Evolutionary conservation across 176 grass and related monocot genomes (phyloP).

Genomic region (Musa schizocarpa): DNA sequence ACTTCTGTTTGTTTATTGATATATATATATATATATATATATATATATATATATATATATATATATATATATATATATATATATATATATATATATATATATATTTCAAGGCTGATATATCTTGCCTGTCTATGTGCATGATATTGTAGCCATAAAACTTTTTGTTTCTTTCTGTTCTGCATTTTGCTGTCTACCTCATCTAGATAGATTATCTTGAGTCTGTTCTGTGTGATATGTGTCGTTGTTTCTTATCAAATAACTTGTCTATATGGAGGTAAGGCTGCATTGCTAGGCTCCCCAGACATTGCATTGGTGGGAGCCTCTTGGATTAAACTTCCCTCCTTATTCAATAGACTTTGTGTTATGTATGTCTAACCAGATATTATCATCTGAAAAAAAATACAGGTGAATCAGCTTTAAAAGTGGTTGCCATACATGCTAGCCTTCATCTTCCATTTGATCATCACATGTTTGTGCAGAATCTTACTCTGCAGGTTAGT

Average conservation of each 20-base stretch:
- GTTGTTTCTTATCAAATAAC: not conserved
- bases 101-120: not conserved
- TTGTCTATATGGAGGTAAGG: not conserved
- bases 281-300: not conserved
- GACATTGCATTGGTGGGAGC: not conserved
- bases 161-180: not conserved
- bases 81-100: too few relatives aligned
- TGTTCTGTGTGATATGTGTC: not conserved
- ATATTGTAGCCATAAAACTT: not conserved
- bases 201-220: not conserved
- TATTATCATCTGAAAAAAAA: not conserved
- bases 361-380: not conserved
- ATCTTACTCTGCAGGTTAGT: constrained; percentile 90
- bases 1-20: not conserved
- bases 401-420: constrained; percentile 70
- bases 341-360: not conserved
- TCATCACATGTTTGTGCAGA: constrained; percentile 74
- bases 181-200: not conserved
- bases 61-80: too few relatives aligned
- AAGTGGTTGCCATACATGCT: constrained; percentile 69
- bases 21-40: not conserved
- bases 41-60: too few relatives aligned
- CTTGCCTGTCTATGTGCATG: not conserved
- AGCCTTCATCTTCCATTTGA: constrained; percentile 91
- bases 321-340: not conserved